Percentiles rank a stretch among this genome's conserved stretches.
phyloP scores from a whole-genome alignment of 2,329 filamentous ascomycete genomes.

The Alternaria rosae region DNA sequence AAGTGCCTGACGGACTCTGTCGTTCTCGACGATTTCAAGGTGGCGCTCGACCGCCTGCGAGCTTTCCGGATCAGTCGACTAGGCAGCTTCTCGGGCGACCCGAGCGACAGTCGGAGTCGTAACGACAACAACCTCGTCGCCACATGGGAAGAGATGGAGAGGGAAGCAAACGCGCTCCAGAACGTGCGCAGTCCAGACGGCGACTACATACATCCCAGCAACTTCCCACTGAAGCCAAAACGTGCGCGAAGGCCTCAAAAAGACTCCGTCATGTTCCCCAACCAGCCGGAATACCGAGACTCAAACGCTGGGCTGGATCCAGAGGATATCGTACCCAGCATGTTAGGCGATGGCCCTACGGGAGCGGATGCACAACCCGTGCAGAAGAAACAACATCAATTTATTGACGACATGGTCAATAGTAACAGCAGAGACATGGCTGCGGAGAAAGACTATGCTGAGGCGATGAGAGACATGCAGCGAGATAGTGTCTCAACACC shows the following conservation, averaged over 20 bases:
- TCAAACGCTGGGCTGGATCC: conserved; percentile 28
- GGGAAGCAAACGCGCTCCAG: conserved; percentile 36
- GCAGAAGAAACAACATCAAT: conserved; percentile 28
- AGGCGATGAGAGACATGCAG: conserved; percentile 39
- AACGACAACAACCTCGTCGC: conserved; percentile 40
- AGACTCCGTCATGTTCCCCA: conserved; percentile 35
- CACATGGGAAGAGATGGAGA: conserved; percentile 46
- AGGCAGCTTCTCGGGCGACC: conserved; percentile 47
- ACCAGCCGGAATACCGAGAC: conserved; percentile 19
- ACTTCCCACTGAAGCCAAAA: conserved; percentile 36
- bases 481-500: conserved; percentile 19
- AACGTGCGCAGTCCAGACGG: conserved; percentile 41
- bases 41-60: conserved; percentile 58
- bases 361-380: conserved; percentile 21
- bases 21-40: conserved; percentile 74
- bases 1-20: conserved; percentile 73
- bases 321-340: conserved; percentile 43
- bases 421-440: conserved; percentile 26
- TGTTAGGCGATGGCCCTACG: conserved; percentile 28
- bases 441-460: conserved; percentile 39
- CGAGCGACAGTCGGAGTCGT: conserved; percentile 42
- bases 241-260: conserved; percentile 31
- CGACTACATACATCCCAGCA: conserved; percentile 39
- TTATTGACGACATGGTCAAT: conserved; percentile 25
- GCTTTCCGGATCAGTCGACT: conserved; percentile 54